A percentile compares a stretch with the other conserved stretches of the same genome.
These are phyloP conservation scores for Aegilops tauschii DNA, from an alignment of 176 grass and related monocot genomes.

Conservation along the genomic window DNA sequence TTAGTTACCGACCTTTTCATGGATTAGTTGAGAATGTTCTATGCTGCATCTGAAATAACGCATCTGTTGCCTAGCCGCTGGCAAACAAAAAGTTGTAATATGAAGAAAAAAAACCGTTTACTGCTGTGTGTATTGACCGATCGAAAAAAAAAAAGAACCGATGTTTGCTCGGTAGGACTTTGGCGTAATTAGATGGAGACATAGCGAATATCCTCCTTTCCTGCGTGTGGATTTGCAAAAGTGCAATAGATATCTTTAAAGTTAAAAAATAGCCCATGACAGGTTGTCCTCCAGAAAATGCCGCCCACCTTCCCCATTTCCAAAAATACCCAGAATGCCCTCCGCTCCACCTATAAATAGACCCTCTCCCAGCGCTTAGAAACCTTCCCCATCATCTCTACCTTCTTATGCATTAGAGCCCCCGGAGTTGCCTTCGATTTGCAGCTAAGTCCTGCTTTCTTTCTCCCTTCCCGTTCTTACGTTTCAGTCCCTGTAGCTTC, in stretches of 20 bases:
- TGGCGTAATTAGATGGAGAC: no score
- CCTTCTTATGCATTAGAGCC: not conserved
- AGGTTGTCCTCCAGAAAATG: conserved; percentile 40
- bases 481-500: conserved; percentile 2
- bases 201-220: not conserved
- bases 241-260: not conserved
- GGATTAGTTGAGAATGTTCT: no score
- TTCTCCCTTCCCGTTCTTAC: not conserved
- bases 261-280: not conserved
- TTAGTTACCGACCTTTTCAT: no score
- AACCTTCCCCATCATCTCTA: conserved; percentile 32
- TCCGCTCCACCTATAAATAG: conserved; percentile 20
- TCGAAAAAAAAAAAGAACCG: no score
- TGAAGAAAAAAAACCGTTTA: no score
- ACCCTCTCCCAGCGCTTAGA: fast-evolving
- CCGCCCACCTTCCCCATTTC: not conserved
- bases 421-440: not conserved
- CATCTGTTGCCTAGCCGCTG: no score
- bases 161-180: no score
- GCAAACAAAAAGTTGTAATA: no score
- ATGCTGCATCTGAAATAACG: no score
- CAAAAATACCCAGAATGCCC: conserved; percentile 10
- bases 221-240: not conserved
- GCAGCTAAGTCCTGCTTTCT: conserved; percentile 35
- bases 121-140: no score